phyloP scores from a whole-genome alignment of 108 stramenopile species.

The Aurantiochytrium sp. region DNA sequence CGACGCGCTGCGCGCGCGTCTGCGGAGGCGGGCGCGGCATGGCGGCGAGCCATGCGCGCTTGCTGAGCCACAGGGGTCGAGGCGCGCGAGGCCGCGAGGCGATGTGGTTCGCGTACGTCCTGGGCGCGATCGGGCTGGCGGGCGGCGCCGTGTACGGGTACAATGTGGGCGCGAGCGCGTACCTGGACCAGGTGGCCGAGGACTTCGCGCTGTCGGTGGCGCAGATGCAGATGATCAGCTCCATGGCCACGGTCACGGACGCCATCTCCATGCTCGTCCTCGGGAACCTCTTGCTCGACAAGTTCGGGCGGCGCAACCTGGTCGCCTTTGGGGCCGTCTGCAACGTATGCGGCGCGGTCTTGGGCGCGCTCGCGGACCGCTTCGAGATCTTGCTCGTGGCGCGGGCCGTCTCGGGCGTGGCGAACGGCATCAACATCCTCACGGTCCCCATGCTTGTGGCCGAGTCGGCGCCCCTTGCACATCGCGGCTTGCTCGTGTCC shows the following conservation, averaged over 20 bases:
- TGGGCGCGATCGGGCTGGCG: neutral
- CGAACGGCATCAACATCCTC: neutral
- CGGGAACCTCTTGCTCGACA: neutral
- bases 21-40: no score
- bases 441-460: constrained; percentile 9
- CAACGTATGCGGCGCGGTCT: neutral
- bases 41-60: no score
- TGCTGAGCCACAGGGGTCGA: no score
- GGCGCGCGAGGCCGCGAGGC: neutral
- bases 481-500: neutral
- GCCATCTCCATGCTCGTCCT: neutral
- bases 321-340: neutral
- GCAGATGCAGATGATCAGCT: neutral
- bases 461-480: neutral
- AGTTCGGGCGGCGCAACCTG: neutral
- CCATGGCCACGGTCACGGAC: neutral
- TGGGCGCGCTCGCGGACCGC: neutral
- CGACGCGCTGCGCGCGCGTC: no score
- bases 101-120: neutral
- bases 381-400: neutral
- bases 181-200: neutral
- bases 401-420: neutral
- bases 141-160: neutral
- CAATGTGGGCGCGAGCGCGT: neutral
- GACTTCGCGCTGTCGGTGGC: neutral